These are phyloP conservation scores for Penicillium lagena DNA, from an alignment of 495 filamentous ascomycete species.

Conservation along the genomic window DNA sequence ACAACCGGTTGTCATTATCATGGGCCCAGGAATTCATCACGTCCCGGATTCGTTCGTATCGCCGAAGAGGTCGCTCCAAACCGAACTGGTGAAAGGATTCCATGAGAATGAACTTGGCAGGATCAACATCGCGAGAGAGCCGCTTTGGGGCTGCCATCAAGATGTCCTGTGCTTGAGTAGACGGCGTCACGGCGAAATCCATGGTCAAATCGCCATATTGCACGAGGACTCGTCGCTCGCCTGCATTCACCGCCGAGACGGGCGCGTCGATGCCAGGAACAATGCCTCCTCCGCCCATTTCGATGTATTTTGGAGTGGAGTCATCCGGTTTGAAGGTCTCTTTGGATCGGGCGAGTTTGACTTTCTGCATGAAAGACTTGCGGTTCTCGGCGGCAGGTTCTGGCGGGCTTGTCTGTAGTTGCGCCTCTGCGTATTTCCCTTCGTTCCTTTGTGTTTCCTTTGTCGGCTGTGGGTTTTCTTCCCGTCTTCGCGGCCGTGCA, in stretches of 20 bases:
- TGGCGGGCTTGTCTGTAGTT: no score
- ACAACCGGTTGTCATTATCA: conserved; percentile 64
- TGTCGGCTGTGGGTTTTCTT: conserved; percentile 5
- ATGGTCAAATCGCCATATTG: conserved; percentile 57
- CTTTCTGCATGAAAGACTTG: conserved; percentile 20
- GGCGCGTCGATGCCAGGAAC: conserved; percentile 73
- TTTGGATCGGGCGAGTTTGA: conserved; percentile 16
- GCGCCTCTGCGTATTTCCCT: no score
- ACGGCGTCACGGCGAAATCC: conserved; percentile 59
- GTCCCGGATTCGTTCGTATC: conserved; percentile 82
- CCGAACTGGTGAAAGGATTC: conserved; percentile 71
- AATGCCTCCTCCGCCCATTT: conserved; percentile 36
- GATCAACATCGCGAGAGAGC: conserved; percentile 52
- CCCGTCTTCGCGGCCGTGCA: conserved; percentile 5
- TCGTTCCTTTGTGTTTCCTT: background rate
- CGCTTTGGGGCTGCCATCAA: conserved; percentile 50
- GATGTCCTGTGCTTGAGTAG: conserved; percentile 70
- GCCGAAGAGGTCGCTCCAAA: conserved; percentile 77
- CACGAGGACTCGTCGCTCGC: conserved; percentile 65
- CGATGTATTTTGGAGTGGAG: conserved; percentile 16
- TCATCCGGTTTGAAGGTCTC: conserved; percentile 5
- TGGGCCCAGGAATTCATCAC: conserved; percentile 88
- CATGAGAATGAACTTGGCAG: conserved; percentile 56
- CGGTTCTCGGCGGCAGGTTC: background rate
- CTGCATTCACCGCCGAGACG: conserved; percentile 76